Evolutionary conservation across 257 asterid species (phyloP).

Genomic region (Solanum pinnatisectum): DNA sequence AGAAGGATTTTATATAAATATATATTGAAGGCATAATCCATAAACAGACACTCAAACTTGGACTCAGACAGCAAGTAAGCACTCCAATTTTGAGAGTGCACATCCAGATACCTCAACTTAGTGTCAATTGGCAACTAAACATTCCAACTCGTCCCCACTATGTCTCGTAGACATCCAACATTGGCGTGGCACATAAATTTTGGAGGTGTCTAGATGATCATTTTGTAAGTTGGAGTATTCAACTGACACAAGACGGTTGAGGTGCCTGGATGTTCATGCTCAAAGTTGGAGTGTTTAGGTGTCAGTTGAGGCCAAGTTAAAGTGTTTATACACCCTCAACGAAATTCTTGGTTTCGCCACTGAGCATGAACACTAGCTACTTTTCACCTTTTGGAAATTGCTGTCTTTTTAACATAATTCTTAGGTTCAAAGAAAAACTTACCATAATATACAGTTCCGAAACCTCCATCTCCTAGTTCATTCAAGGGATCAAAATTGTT

Average conservation of each 20-base stretch:
- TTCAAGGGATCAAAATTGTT: not conserved
- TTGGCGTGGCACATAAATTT: not conserved
- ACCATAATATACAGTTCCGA: conserved; percentile 1
- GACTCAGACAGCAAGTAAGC: not conserved
- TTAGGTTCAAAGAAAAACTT: not conserved
- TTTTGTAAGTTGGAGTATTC: not conserved
- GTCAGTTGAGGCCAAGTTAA: not conserved
- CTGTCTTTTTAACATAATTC: not conserved
- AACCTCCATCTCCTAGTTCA: conserved; percentile 7
- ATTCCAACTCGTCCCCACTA: not conserved
- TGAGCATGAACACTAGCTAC: not conserved
- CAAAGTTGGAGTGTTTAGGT: not conserved
- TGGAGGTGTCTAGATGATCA: not conserved
- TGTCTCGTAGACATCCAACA: not conserved
- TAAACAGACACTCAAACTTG: not conserved
- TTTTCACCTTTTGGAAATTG: not conserved
- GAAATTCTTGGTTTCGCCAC: not conserved
- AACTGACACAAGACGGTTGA: not conserved
- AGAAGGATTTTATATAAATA: too few species aligned
- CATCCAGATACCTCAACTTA: not conserved
- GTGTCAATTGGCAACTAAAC: not conserved
- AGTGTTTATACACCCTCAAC: not conserved
- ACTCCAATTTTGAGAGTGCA: not conserved
- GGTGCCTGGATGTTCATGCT: not conserved
- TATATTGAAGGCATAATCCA: not conserved